Conservation (phyloP, 1,284 basidiomycete species). For the Marasmius oreades region DNA sequence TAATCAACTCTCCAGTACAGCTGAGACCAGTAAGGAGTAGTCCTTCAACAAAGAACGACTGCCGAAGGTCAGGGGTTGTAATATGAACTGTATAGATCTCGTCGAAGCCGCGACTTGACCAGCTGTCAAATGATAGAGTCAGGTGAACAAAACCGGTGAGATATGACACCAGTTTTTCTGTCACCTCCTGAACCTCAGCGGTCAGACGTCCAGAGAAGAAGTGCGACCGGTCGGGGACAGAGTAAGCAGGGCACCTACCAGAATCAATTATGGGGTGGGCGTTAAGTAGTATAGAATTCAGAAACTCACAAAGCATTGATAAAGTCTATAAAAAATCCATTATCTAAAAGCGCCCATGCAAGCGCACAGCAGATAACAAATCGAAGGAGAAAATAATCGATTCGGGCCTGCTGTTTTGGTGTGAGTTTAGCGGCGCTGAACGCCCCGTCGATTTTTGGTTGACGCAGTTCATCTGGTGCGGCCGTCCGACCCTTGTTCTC, state of each 20-base stretch:
- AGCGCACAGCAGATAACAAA: conserved; percentile 16
- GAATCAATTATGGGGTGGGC: neutral
- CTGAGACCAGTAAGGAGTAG: conserved; percentile 13
- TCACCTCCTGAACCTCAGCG: conserved; percentile 8
- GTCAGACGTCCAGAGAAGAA: conserved; percentile 12
- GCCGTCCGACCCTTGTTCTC: neutral
- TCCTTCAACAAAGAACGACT: conserved; percentile 13
- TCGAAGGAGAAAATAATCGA: conserved; percentile 8
- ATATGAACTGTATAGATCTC: conserved; percentile 19
- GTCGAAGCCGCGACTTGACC: conserved; percentile 11
- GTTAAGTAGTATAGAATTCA: neutral
- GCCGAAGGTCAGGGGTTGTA: conserved; percentile 9
- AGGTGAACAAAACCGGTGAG: conserved; percentile 11
- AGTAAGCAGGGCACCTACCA: conserved; percentile 12
- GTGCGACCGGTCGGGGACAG: conserved; percentile 11
- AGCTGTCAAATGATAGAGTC: conserved; percentile 16
- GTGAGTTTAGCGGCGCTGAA: neutral
- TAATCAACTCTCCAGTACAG: conserved; percentile 8
- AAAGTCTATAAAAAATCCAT: conserved; percentile 16
- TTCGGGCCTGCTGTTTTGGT: conserved; percentile 1
- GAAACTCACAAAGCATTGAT: conserved; percentile 10
- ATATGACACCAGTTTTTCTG: conserved; percentile 4
- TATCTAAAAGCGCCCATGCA: conserved; percentile 14
- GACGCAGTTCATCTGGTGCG: neutral
- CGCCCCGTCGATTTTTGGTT: neutral